Conservation (phyloP, 257 asterid species). For the Solanum okadae region DNA sequence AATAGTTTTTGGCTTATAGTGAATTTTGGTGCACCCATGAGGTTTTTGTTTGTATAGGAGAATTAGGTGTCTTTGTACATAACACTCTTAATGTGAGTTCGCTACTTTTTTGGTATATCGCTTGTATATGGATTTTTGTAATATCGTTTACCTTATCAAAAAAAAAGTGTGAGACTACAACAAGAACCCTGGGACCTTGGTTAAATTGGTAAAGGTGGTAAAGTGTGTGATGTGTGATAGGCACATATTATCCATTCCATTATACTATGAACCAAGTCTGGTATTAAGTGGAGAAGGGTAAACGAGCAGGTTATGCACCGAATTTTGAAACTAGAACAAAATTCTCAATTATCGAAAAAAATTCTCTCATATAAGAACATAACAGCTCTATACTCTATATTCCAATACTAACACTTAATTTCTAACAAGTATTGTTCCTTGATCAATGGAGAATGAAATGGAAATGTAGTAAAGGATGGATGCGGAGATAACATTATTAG, state of each 20-base stretch:
- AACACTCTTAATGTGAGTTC: background rate
- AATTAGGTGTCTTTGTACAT: background rate
- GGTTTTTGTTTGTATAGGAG: background rate
- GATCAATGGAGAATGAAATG: background rate
- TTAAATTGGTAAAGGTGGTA: background rate
- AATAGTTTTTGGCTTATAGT: background rate
- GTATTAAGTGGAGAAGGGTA: background rate
- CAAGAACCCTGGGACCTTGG: background rate
- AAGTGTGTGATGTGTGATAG: background rate
- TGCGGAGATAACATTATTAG: background rate
- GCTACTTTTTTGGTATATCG: background rate
- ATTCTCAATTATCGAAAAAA: background rate
- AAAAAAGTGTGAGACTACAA: background rate
- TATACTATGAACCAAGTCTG: background rate
- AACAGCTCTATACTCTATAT: background rate
- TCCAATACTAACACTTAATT: background rate
- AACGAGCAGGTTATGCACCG: background rate
- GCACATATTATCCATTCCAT: background rate
- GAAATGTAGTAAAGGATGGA: background rate
- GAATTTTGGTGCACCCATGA: background rate
- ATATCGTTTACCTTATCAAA: background rate
- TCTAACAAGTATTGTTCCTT: background rate
- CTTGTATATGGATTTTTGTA: background rate
- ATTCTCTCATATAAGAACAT: background rate
- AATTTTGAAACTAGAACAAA: background rate